phyloP scores from a whole-genome alignment of 2,329 filamentous ascomycete species.

The Blastomyces parvus region DNA sequence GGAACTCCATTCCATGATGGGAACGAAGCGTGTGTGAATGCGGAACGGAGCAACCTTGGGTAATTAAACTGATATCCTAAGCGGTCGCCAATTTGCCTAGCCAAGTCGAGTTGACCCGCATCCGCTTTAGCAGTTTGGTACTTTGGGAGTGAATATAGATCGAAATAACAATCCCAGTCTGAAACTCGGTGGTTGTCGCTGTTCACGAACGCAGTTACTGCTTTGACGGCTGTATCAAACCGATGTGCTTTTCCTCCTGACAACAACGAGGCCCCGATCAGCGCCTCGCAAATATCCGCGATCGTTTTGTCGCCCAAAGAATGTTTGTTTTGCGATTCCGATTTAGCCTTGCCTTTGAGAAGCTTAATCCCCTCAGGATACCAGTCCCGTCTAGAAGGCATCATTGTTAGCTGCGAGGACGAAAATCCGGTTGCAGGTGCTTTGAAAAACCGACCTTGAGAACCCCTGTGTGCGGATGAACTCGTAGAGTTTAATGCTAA shows the following conservation, averaged over 20 bases:
- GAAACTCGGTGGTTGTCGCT: conserved; percentile 60
- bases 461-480: conserved; percentile 79
- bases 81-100: conserved; percentile 51
- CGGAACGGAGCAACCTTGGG: conserved; percentile 67
- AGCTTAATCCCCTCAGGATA: conserved; percentile 73
- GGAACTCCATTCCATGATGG: conserved; percentile 70
- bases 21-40: conserved; percentile 81
- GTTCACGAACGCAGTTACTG: conserved; percentile 52
- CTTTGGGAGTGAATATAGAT: conserved; percentile 55
- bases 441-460: conserved; percentile 44
- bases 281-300: conserved; percentile 86
- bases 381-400: conserved; percentile 56
- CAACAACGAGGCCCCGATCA: conserved; percentile 76
- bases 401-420: conserved; percentile 11
- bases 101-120: conserved; percentile 60
- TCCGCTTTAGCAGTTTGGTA: conserved; percentile 59
- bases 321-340: conserved; percentile 45
- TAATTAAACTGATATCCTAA: conserved; percentile 61
- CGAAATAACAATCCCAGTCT: conserved; percentile 63
- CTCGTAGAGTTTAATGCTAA: conserved; percentile 54
- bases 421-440: not conserved
- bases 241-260: conserved; percentile 41
- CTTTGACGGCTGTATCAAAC: conserved; percentile 53
- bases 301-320: conserved; percentile 76
- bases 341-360: conserved; percentile 56